Conservation (phyloP, 2,329 filamentous ascomycete genomes). For the Lomentospora prolificans region DNA sequence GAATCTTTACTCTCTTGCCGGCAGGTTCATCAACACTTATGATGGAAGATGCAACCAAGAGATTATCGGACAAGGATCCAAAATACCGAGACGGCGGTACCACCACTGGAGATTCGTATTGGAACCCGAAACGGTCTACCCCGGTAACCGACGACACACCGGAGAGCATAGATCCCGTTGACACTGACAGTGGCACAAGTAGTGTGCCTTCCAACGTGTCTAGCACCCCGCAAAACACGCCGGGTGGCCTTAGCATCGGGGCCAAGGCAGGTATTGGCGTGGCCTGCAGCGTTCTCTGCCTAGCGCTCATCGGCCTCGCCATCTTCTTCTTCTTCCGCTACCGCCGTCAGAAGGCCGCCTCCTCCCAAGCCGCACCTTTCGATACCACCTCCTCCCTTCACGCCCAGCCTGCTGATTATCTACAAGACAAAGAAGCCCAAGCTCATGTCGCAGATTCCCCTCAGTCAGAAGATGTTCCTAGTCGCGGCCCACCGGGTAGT, state of each 20-base stretch:
- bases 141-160: too few species aligned
- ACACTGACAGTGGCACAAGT: slow-evolving; percentile 11
- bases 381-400: slow-evolving; percentile 7
- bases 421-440: slow-evolving; percentile 36
- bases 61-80: too few species aligned
- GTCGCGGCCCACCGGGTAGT: slow-evolving; percentile 18
- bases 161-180: neutral
- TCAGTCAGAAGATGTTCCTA: slow-evolving; percentile 34
- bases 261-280: slow-evolving; percentile 35
- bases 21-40: too few species aligned
- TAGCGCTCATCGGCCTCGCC: slow-evolving; percentile 17
- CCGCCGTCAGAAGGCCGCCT: slow-evolving; percentile 13
- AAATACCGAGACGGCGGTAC: too few species aligned
- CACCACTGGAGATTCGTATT: too few species aligned
- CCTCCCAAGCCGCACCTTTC: slow-evolving; percentile 11
- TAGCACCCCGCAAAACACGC: too few species aligned
- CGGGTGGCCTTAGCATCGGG: slow-evolving; percentile 27
- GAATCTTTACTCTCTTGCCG: neutral
- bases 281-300: slow-evolving; percentile 26
- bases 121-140: too few species aligned
- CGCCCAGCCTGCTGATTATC: slow-evolving; percentile 25
- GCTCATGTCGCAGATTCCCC: slow-evolving; percentile 27
- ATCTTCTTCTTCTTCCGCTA: slow-evolving; percentile 14
- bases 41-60: neutral
- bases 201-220: too few species aligned